phyloP scores from a whole-genome alignment of 352 stramenopile genomes.

The Globisporangium alternatum region DNA sequence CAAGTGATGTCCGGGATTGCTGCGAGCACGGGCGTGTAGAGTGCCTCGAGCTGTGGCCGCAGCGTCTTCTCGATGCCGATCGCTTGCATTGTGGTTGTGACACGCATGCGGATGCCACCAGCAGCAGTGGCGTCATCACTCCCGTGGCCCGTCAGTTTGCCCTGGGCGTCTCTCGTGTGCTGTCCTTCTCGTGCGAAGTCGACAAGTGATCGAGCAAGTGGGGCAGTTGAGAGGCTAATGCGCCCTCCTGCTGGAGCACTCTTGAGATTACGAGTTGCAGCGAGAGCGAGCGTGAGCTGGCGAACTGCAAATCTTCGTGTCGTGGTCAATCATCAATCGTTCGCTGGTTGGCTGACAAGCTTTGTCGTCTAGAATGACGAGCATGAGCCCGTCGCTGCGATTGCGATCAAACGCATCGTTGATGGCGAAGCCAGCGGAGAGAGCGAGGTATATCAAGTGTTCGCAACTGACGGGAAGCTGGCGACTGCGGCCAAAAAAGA shows the following conservation, averaged over 20 bases:
- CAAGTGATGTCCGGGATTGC: not conserved
- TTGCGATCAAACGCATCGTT: slow-evolving; percentile 7
- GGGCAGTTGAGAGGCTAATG: no score
- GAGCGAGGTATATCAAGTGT: not conserved
- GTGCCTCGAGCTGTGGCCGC: not conserved
- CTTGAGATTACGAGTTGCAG: no score
- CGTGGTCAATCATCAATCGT: no score
- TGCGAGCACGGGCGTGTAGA: not conserved
- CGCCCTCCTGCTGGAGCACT: no score
- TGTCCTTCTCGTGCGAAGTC: no score
- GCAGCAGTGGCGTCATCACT: not conserved
- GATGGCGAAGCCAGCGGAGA: not conserved
- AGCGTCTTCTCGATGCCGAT: not conserved
- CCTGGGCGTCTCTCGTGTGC: not conserved
- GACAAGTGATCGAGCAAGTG: no score
- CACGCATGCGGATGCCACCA: not conserved
- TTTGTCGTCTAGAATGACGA: slow-evolving; percentile 8
- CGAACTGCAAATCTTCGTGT: no score
- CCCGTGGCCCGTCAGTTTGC: not conserved
- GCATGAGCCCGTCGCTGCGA: not conserved
- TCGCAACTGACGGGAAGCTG: no score
- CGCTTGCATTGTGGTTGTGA: not conserved
- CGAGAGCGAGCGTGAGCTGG: no score
- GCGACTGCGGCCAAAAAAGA: no score
- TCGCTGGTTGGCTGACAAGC: not conserved